Conservation (phyloP, 768 basidiomycete species). For the Suillus brevipes region DNA sequence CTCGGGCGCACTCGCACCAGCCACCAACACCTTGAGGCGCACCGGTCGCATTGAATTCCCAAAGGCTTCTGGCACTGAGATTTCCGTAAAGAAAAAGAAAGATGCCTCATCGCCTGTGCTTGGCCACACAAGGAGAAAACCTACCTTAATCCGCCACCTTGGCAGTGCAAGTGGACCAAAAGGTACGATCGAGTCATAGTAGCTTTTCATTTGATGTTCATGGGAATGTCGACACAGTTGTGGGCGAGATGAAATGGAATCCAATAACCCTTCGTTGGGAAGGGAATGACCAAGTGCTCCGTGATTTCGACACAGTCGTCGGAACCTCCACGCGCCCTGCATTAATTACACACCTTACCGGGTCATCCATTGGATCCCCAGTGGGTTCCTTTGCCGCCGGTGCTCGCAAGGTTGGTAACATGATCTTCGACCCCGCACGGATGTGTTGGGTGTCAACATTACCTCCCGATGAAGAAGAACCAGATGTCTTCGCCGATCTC, state of each 20-base stretch:
- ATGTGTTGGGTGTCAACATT: conserved; percentile 96
- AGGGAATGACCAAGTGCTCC: conserved; percentile 90
- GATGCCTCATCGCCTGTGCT: conserved; percentile 44
- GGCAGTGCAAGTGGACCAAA: conserved; percentile 67
- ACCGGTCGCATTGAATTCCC: conserved; percentile 58
- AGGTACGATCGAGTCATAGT: conserved; percentile 47
- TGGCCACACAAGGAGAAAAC: conserved; percentile 62
- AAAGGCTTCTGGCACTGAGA: conserved; percentile 36
- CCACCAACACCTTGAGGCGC: conserved; percentile 57
- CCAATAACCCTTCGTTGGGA: conserved; percentile 90
- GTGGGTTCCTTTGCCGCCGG: conserved; percentile 72
- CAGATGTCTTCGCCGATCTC: conserved; percentile 92
- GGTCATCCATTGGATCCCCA: conserved; percentile 82
- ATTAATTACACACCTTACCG: conserved; percentile 90
- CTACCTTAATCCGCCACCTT: conserved; percentile 85
- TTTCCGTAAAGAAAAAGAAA: conserved; percentile 57
- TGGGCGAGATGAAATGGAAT: conserved; percentile 98
- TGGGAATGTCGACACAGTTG: conserved; percentile 49
- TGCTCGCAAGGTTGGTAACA: conserved; percentile 92
- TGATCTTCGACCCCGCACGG: conserved; percentile 92
- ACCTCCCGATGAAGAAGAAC: conserved; percentile 87
- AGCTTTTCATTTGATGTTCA: conserved; percentile 16
- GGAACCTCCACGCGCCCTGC: conserved; percentile 89
- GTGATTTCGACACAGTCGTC: conserved; percentile 83
- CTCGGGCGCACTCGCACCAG: conserved; percentile 36